Percentiles rank a stretch among this genome's conserved stretches.
Evolutionary conservation across 768 basidiomycete species (phyloP).

Genomic region (Suillus luteus): DNA sequence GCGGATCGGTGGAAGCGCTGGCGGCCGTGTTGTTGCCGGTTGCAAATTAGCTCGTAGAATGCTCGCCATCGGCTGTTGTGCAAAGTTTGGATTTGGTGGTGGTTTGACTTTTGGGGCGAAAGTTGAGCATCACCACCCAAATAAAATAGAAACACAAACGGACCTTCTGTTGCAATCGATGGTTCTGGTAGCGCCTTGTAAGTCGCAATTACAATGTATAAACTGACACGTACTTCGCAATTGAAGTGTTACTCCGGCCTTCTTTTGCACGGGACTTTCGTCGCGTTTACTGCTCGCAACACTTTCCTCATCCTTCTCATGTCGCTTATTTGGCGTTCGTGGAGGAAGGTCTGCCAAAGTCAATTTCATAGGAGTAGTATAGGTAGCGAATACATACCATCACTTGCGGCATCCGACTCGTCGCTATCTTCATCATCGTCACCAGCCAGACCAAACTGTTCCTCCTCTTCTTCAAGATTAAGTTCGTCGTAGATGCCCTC

Average conservation of each 20-base stretch:
- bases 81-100: constrained; percentile 78
- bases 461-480: constrained; percentile 95
- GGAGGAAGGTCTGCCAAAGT: constrained; percentile 55
- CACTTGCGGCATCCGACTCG: constrained; percentile 72
- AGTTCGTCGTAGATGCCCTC: constrained; percentile 98
- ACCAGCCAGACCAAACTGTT: constrained; percentile 77
- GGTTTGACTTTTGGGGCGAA: constrained; percentile 56
- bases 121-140: constrained; percentile 10
- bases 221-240: constrained; percentile 64
- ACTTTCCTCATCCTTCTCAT: constrained; percentile 72
- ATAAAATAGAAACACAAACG: constrained; percentile 19
- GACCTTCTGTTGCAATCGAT: constrained; percentile 65
- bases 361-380: constrained; percentile 4
- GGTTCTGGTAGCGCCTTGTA: constrained; percentile 49
- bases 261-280: constrained; percentile 81
- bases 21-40: constrained; percentile 52
- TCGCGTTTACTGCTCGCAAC: constrained; percentile 68
- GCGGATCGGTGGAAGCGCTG: constrained; percentile 73
- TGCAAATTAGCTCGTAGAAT: constrained; percentile 78
- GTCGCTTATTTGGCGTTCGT: constrained; percentile 71
- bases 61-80: constrained; percentile 72
- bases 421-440: constrained; percentile 83
- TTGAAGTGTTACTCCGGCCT: constrained; percentile 61
- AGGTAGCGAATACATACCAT: constrained; percentile 48
- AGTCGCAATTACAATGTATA: constrained; percentile 15